Evolutionary conservation across 192 early-diverging fungal species (phyloP), one percentile per base, ranked within the genome.

Genomic region (Radiomyces spectabilis): DNA sequence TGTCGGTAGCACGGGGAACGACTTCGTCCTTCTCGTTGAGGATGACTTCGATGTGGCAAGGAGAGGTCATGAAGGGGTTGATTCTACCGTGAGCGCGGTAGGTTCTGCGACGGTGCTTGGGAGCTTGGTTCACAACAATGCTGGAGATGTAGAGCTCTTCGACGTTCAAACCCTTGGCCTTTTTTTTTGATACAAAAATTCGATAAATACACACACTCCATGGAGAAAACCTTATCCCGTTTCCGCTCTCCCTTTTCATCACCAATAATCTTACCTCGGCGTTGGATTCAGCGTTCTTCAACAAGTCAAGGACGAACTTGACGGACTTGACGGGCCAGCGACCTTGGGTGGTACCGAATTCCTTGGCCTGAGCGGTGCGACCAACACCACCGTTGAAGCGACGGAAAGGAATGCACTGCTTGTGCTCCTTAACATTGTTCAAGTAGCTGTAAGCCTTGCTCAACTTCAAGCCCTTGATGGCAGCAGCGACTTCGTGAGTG

Each of bases 11-110:
- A 50, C 64, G 62, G 55, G 75, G 72, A 56, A 94, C 89, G 59
- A 77, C 76, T 81, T 88, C 83, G 56, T 84, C 83, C 73, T 87
- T 84, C 84, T 97, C 94, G 55, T 85, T 78, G 68, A 92, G 79
- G 66, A 89, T 92, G 54, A 97, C 74, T 84, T 97, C 94, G 60
- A 95, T 85, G 82, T 97, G 92, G 80, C 88, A 93, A 35, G 92
- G 94, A 77, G 82, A 82, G 71, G 77, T 79, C 89, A 89, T 87
- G 89, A 92, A 97, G 55, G 91, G 76, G 74, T 78, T 78, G 56
- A 92, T 92, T 68, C 91, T 86, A 83, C 95, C 95, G 83, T 97
- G 95, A 63, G 93, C 95, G 80, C 95, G 89, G 87, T 86, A 95
- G 30, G 91, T 95, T 69, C 94, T 79, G 68, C 94, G 86, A 60